phyloP scores from a whole-genome alignment of 345 rosid species.

The sweet orange (Citrus sinensis) region DVS_A1.0 CM039161.1:23541501-23542000 shows the following conservation, averaged over 20 bases:
- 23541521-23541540: background rate
- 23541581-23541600: background rate
- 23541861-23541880: conserved; percentile 65
- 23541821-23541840: conserved; percentile 35
- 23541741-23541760: background rate
- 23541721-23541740: background rate
- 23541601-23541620: background rate
- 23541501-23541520: background rate
- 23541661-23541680: background rate
- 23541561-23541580: background rate
- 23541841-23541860: conserved; percentile 58
- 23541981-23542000: background rate
- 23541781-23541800: background rate
- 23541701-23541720: background rate
- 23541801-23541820: conserved; percentile 25
- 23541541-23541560: background rate
- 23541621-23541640: background rate
- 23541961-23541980: background rate
- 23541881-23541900: conserved; percentile 45
- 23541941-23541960: conserved; percentile 41
- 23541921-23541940: conserved; percentile 68
- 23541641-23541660: background rate
- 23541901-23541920: conserved; percentile 56
- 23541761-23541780: background rate
- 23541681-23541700: background rate